Conservation (phyloP, 2,329 filamentous ascomycete species). For the Diaporthe vexans region DNA sequence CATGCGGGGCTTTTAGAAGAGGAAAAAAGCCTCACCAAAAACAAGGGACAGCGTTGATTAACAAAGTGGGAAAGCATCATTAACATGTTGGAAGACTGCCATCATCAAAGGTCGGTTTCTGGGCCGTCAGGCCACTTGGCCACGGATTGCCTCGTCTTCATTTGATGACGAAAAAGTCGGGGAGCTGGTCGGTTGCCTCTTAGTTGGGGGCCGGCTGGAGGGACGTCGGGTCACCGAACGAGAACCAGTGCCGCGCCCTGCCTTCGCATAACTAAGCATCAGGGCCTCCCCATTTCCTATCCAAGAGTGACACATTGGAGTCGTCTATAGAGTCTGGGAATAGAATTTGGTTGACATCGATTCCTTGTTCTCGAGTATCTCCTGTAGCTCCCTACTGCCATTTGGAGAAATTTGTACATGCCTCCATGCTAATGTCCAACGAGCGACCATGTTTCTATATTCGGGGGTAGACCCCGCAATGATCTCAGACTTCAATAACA, state of each 20-base stretch:
- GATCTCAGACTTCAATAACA: constrained; percentile 4
- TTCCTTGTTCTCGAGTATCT: not conserved
- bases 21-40: not conserved
- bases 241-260: constrained; percentile 26
- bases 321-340: constrained; percentile 39
- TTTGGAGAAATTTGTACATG: constrained; percentile 18
- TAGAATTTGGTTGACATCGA: constrained; percentile 36
- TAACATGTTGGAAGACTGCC: not conserved
- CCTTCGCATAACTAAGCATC: constrained; percentile 28
- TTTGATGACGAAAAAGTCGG: constrained; percentile 22
- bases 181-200: constrained; percentile 19
- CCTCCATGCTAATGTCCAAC: constrained; percentile 17
- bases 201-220: constrained; percentile 7
- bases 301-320: constrained; percentile 37
- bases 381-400: not conserved
- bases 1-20: not conserved
- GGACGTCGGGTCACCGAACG: constrained; percentile 10
- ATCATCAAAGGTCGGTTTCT: not conserved
- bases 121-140: not conserved
- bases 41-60: not conserved
- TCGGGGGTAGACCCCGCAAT: constrained; percentile 8
- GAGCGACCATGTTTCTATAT: constrained; percentile 19
- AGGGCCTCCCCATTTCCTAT: constrained; percentile 23
- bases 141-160: not conserved
- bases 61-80: not conserved